Conservation (phyloP, 768 basidiomycete genomes). For the Hypsizygus marmoreus region DNA sequence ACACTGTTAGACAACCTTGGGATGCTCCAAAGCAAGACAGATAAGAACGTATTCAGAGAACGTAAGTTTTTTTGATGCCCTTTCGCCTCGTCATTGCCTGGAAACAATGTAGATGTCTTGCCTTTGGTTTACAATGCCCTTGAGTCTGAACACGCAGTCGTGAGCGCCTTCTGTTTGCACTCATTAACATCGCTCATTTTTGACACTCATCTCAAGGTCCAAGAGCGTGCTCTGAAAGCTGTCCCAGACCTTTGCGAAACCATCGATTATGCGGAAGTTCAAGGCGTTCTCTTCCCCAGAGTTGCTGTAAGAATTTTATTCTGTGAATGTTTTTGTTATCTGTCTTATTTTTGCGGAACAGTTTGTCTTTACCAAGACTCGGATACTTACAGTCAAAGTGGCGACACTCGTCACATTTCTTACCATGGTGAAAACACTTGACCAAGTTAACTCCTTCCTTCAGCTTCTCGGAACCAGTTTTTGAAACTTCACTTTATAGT, state of each 20-base stretch:
- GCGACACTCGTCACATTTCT: slow-evolving; percentile 83
- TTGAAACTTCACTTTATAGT: slow-evolving; percentile 36
- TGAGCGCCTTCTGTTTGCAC: slow-evolving; percentile 36
- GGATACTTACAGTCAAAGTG: slow-evolving; percentile 89
- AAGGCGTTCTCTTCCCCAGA: slow-evolving; percentile 85
- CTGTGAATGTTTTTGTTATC: not conserved
- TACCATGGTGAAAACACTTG: slow-evolving; percentile 85
- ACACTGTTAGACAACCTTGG: slow-evolving; percentile 88
- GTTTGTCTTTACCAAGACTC: slow-evolving; percentile 93
- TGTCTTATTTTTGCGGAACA: slow-evolving; percentile 33
- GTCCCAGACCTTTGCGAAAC: slow-evolving; percentile 91
- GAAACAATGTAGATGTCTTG: slow-evolving; percentile 73
- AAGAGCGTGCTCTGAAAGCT: slow-evolving; percentile 83
- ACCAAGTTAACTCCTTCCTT: slow-evolving; percentile 63
- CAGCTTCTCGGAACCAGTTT: not conserved
- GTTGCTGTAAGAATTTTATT: slow-evolving; percentile 68
- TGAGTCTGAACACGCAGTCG: slow-evolving; percentile 90
- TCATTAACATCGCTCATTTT: not conserved
- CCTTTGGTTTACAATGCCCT: slow-evolving; percentile 95
- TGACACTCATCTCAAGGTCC: slow-evolving; percentile 55
- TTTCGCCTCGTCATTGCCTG: slow-evolving; percentile 9
- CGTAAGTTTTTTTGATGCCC: slow-evolving; percentile 52
- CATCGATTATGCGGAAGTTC: slow-evolving; percentile 94
- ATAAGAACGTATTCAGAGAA: slow-evolving; percentile 83
- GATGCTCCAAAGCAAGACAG: slow-evolving; percentile 87